A percentile compares a stretch with the other conserved stretches of the same genome.
These are phyloP conservation scores for Globisporangium nagaii DNA, from an alignment of 352 stramenopile genomes.

Conservation along the genomic window DNA sequence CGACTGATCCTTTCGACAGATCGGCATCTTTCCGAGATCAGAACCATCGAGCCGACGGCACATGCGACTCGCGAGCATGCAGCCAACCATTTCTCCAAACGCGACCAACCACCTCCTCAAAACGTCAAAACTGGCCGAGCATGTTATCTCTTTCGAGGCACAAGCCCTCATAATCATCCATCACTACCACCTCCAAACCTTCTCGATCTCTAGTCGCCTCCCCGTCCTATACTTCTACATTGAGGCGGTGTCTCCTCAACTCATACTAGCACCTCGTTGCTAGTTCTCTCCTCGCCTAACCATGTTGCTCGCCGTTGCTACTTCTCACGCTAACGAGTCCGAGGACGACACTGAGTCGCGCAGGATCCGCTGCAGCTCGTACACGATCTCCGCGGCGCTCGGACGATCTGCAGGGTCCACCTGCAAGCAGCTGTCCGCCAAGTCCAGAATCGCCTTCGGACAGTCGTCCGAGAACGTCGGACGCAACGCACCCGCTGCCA, in stretches of 20 bases:
- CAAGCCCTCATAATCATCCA: too few species aligned
- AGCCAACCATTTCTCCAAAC: too few species aligned
- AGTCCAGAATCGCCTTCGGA: slow-evolving; percentile 22
- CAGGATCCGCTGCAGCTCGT: slow-evolving; percentile 13
- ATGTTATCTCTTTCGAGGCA: too few species aligned
- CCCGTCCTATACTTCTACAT: not conserved
- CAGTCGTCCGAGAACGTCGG: slow-evolving; percentile 25
- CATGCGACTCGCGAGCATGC: too few species aligned
- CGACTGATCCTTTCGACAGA: too few species aligned
- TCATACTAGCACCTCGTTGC: not conserved
- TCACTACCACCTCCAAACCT: too few species aligned
- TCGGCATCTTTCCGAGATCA: too few species aligned
- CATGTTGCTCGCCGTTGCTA: not conserved
- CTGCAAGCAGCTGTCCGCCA: slow-evolving; percentile 26
- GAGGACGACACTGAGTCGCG: not conserved
- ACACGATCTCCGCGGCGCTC: slow-evolving; percentile 20
- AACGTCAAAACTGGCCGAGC: too few species aligned
- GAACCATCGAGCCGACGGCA: too few species aligned
- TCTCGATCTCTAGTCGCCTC: not conserved
- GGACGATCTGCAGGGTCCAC: slow-evolving; percentile 21
- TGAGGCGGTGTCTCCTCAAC: not conserved
- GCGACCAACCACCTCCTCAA: too few species aligned
- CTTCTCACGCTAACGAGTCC: not conserved
- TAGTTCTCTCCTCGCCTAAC: too few species aligned
- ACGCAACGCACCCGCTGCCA: slow-evolving; percentile 35